These are phyloP conservation scores for Colletotrichum sidae DNA, from an alignment of 2,329 filamentous ascomycete species.

Conservation along the genomic window DNA sequence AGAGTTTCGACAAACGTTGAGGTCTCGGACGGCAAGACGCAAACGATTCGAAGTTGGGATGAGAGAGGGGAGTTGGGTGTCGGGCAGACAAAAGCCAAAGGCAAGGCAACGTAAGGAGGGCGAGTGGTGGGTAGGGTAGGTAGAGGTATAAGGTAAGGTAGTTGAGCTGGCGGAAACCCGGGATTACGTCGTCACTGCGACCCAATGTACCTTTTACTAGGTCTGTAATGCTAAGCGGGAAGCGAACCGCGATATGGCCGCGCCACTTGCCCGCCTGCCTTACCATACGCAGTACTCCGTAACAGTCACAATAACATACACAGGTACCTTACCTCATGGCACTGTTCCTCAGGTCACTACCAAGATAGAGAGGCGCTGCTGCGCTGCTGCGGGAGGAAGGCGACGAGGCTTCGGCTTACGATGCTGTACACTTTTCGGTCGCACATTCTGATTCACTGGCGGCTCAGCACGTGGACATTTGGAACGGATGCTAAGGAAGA, in stretches of 20 bases:
- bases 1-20: slow-evolving; percentile 13
- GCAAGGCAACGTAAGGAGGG: not conserved
- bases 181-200: slow-evolving; percentile 31
- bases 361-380: not conserved
- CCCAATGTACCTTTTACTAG: not conserved
- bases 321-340: too few relatives aligned
- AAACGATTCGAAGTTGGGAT: slow-evolving; percentile 8
- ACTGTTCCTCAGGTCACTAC: too few relatives aligned
- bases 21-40: not conserved
- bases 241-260: slow-evolving; percentile 1
- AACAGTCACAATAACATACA: not conserved
- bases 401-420: slow-evolving; percentile 1
- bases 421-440: not conserved
- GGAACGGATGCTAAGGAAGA: slow-evolving; percentile 9
- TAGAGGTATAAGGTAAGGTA: slow-evolving; percentile 31
- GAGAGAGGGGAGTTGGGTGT: not conserved
- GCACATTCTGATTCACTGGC: not conserved
- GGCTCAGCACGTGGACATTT: slow-evolving; percentile 1
- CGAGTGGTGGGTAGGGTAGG: slow-evolving; percentile 19
- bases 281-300: not conserved
- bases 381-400: not conserved
- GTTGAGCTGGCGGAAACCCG: slow-evolving; percentile 16
- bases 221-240: not conserved
- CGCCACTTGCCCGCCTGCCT: slow-evolving; percentile 13
- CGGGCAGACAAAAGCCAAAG: not conserved